phyloP scores from a whole-genome alignment of 1,139 yeast genomes.

The Candida sojae region DNA sequence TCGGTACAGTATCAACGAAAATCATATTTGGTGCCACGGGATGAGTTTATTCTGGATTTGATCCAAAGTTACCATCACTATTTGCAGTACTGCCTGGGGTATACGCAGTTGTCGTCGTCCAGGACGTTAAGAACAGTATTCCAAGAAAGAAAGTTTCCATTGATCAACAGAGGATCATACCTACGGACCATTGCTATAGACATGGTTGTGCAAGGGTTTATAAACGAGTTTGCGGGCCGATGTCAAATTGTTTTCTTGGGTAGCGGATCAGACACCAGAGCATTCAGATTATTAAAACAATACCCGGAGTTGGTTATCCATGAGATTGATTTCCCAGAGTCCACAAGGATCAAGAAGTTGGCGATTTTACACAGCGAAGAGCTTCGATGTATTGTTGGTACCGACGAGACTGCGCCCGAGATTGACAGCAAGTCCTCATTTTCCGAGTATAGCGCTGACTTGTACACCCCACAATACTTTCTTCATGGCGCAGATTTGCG shows the following conservation, averaged over 20 bases:
- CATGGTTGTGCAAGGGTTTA: slow-evolving; percentile 49
- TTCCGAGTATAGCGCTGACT: slow-evolving; percentile 21
- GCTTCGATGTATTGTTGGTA: slow-evolving; percentile 22
- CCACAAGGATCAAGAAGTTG: slow-evolving; percentile 60
- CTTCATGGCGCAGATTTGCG: slow-evolving; percentile 61
- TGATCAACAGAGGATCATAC: slow-evolving; percentile 83
- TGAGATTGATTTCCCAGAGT: slow-evolving; percentile 76
- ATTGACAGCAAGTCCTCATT: slow-evolving; percentile 26
- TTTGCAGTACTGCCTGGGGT: slow-evolving; percentile 41
- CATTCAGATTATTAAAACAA: slow-evolving; percentile 48
- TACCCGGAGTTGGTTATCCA: slow-evolving; percentile 43
- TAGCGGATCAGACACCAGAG: slow-evolving; percentile 94
- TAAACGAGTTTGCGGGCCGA: slow-evolving; percentile 25
- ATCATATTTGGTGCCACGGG: slow-evolving; percentile 54
- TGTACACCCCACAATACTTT: slow-evolving; percentile 52
- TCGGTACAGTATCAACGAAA: slow-evolving; percentile 57
- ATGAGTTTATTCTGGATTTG: slow-evolving; percentile 48
- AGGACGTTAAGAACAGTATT: slow-evolving; percentile 45
- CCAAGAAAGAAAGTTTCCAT: slow-evolving; percentile 61
- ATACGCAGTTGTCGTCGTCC: slow-evolving; percentile 39
- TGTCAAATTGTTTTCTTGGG: slow-evolving; percentile 82
- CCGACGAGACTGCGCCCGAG: slow-evolving; percentile 12
- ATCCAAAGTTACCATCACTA: slow-evolving; percentile 40
- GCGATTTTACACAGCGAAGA: slow-evolving; percentile 41
- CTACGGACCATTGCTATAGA: slow-evolving; percentile 70